A percentile compares a stretch with the other conserved stretches of the same genome.
These are phyloP conservation scores for Trichoderma asperelloides DNA, from an alignment of 495 filamentous ascomycete species.

Conservation along the genomic window DNA sequence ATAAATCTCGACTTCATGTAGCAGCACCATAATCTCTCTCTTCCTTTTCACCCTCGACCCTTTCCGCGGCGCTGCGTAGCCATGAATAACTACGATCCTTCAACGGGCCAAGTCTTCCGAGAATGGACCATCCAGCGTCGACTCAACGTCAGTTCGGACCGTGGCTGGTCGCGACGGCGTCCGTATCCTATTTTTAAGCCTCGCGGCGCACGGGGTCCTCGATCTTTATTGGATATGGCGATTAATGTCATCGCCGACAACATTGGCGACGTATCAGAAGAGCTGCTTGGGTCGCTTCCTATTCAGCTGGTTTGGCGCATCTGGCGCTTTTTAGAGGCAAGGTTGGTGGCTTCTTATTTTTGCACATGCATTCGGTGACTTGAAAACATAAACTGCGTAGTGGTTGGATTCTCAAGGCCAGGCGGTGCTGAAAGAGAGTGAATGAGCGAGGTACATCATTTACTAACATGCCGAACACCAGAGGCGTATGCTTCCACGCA, in stretches of 20 bases:
- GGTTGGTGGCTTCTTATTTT: background rate
- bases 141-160: background rate
- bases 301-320: slow-evolving; percentile 11
- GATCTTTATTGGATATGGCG: slow-evolving; percentile 19
- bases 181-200: background rate
- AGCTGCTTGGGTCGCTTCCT: slow-evolving; percentile 14
- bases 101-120: slow-evolving; percentile 11
- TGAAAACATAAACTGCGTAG: background rate
- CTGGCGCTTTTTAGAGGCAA: slow-evolving; percentile 14
- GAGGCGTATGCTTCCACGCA: slow-evolving; percentile 16
- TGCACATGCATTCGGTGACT: background rate
- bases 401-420: background rate
- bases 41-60: background rate
- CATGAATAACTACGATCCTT: slow-evolving; percentile 2
- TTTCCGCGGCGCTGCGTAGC: background rate
- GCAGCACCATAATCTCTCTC: background rate
- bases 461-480: background rate
- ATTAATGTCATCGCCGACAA: slow-evolving; percentile 17
- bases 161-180: background rate
- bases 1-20: background rate
- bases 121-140: slow-evolving; percentile 7
- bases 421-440: too few relatives aligned
- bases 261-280: slow-evolving; percentile 7
- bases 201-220: slow-evolving; percentile 12
- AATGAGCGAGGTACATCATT: background rate